Conservation (phyloP, 2,329 filamentous ascomycete species). For the Xylariaceae sp. region DNA sequence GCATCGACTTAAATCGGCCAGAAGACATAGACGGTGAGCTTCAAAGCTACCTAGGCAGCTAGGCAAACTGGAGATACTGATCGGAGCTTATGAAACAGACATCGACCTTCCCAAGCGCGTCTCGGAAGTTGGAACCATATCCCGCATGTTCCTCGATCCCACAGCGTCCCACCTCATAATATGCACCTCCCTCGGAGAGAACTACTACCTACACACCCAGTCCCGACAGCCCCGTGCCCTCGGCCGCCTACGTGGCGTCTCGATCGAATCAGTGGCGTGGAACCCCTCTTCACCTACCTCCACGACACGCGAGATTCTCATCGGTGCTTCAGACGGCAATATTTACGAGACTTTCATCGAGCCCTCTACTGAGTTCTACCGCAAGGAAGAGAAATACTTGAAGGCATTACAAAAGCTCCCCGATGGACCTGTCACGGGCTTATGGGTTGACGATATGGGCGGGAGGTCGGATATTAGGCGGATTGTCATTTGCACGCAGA, state of each 20-base stretch:
- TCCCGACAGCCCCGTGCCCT: slow-evolving; percentile 82
- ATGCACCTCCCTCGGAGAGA: slow-evolving; percentile 87
- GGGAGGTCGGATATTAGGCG: slow-evolving; percentile 69
- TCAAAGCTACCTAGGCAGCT: slow-evolving; percentile 24
- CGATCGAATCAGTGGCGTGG: slow-evolving; percentile 89
- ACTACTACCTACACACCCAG: slow-evolving; percentile 96
- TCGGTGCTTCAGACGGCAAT: slow-evolving; percentile 89
- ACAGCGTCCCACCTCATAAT: slow-evolving; percentile 93
- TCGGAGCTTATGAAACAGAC: slow-evolving; percentile 50
- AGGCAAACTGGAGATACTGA: slow-evolving; percentile 9
- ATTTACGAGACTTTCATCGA: slow-evolving; percentile 96
- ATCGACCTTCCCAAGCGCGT: slow-evolving; percentile 95
- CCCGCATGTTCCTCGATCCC: slow-evolving; percentile 94
- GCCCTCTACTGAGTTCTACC: slow-evolving; percentile 89
- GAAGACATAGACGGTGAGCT: slow-evolving; percentile 78
- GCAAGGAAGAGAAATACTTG: slow-evolving; percentile 88
- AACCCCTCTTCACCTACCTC: slow-evolving; percentile 89
- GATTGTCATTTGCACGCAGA: slow-evolving; percentile 76
- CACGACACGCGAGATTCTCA: slow-evolving; percentile 87
- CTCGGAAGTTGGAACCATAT: slow-evolving; percentile 86
- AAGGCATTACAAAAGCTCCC: slow-evolving; percentile 78
- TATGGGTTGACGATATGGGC: slow-evolving; percentile 75
- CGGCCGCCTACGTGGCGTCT: slow-evolving; percentile 76
- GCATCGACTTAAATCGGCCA: slow-evolving; percentile 89
- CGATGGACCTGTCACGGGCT: slow-evolving; percentile 77